Evolutionary conservation across 129 eudicot species (phyloP).

Genomic region (Cynara cardunculus): DNA sequence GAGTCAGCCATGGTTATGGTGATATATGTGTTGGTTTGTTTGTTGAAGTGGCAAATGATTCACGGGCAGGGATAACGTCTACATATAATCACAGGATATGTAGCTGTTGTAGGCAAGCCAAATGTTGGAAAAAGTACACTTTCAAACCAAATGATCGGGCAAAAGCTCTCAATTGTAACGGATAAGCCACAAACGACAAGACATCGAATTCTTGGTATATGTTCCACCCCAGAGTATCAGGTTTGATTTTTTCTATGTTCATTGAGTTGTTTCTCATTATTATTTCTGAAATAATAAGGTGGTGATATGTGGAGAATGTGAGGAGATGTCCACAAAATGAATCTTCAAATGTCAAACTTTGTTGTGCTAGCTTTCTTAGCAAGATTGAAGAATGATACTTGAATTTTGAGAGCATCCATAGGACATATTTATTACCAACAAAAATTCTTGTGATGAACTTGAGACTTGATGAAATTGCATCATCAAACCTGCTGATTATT

Average conservation of each 20-base stretch:
- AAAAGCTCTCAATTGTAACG: conserved; percentile 89
- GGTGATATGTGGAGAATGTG: not conserved
- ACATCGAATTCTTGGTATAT: conserved; percentile 94
- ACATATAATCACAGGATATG: conserved; percentile 57
- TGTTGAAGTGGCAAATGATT: not conserved
- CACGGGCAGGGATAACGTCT: not conserved
- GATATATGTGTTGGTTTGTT: not conserved
- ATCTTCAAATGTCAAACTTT: not conserved
- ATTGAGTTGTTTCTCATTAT: not conserved
- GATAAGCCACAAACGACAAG: conserved; percentile 98
- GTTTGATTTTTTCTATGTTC: conserved; percentile 35
- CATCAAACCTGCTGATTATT: too few species aligned
- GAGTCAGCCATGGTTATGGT: not conserved
- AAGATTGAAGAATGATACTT: not conserved
- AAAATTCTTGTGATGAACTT: too few species aligned
- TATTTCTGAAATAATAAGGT: not conserved
- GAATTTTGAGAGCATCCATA: too few species aligned
- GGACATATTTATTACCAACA: too few species aligned
- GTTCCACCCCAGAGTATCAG: conserved; percentile 91
- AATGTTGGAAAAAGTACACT: conserved; percentile 99
- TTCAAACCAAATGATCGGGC: conserved; percentile 97
- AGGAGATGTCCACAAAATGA: not conserved
- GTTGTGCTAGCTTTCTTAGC: not conserved
- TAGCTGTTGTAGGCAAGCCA: conserved; percentile 94
- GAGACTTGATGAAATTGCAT: too few species aligned